Evolutionary conservation across 2,329 filamentous ascomycete genomes (phyloP).

Genomic region (Diaporthe amygdali): DNA sequence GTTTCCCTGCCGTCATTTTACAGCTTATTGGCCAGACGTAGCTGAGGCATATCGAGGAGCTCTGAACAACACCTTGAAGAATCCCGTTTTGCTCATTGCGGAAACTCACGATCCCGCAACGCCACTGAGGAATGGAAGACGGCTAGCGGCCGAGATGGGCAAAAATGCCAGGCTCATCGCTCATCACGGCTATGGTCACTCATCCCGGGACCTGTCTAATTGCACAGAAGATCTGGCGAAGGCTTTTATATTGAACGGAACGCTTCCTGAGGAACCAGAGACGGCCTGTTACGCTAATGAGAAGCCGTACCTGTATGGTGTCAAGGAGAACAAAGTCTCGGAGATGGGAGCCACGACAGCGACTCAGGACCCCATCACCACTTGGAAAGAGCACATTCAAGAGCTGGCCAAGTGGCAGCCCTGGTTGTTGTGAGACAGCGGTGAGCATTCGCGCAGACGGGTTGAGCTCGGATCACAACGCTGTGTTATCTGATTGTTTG

Average conservation of each 20-base stretch:
- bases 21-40: constrained; percentile 47
- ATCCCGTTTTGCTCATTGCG: constrained; percentile 52
- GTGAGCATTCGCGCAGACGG: background rate
- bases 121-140: constrained; percentile 51
- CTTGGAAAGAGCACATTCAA: constrained; percentile 34
- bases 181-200: constrained; percentile 57
- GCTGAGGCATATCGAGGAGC: constrained; percentile 54
- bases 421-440: background rate
- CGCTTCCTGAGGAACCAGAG: constrained; percentile 45
- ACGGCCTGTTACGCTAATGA: constrained; percentile 52
- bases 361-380: constrained; percentile 26
- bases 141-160: constrained; percentile 51
- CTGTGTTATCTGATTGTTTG: background rate
- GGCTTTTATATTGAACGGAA: constrained; percentile 46
- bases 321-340: constrained; percentile 25
- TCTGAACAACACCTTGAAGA: constrained; percentile 47
- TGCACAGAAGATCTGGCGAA: constrained; percentile 50
- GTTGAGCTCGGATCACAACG: background rate
- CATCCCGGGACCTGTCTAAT: constrained; percentile 47
- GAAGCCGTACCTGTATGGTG: constrained; percentile 52
- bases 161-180: constrained; percentile 51
- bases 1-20: constrained; percentile 52
- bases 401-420: constrained; percentile 16
- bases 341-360: background rate
- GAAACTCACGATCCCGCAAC: constrained; percentile 57